phyloP scores from a whole-genome alignment of 306 rosid species.

The Cucumis hystrix region DNA sequence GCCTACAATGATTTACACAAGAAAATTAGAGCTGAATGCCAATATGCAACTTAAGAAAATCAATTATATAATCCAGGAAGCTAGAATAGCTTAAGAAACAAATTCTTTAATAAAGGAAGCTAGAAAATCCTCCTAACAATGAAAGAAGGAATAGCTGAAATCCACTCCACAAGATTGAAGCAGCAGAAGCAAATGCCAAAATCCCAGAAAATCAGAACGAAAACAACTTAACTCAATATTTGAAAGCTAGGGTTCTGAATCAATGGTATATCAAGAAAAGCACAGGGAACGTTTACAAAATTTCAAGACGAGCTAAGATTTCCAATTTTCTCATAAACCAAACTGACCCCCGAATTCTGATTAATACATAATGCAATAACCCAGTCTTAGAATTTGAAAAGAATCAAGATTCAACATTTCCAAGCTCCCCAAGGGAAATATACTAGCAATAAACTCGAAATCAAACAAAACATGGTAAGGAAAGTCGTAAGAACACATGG shows the following conservation, averaged over 20 bases:
- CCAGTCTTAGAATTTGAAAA: not conserved
- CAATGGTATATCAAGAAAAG: not conserved
- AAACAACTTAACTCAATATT: not conserved
- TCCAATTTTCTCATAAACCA: not conserved
- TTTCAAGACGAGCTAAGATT: not conserved
- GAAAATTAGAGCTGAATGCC: not conserved
- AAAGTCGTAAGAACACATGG: not conserved
- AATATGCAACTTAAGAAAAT: not conserved
- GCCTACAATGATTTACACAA: conserved; percentile 20
- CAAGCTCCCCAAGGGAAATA: not conserved
- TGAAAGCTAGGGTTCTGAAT: not conserved
- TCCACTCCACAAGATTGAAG: not conserved
- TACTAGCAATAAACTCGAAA: not conserved
- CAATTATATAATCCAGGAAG: not conserved
- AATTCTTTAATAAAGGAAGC: not conserved
- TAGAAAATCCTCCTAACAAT: not conserved
- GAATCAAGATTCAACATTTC: not conserved
- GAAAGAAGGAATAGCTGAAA: not conserved
- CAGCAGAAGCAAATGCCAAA: not conserved
- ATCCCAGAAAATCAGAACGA: not conserved
- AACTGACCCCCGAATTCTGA: not conserved
- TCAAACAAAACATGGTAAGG: not conserved
- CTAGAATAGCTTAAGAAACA: not conserved
- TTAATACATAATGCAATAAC: not conserved
- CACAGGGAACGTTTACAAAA: not conserved